Evolutionary conservation across 2,329 filamentous ascomycete species (phyloP).

Genomic region (Penicillium expansum): DNA sequence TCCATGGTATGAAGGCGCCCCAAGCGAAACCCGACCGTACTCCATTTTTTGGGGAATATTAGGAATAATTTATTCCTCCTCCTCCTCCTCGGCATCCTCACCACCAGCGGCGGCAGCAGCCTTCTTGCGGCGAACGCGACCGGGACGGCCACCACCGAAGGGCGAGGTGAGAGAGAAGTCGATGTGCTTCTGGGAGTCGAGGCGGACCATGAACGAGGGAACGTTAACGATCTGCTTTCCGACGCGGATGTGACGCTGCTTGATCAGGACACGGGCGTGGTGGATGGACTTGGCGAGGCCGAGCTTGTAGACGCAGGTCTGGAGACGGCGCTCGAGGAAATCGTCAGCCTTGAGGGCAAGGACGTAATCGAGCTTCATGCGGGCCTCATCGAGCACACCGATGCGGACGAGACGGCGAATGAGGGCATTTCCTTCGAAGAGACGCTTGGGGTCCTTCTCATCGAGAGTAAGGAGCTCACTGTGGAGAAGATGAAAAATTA

Average conservation of each 20-base stretch:
- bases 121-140: conserved; percentile 99
- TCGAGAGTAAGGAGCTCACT: conserved; percentile 99
- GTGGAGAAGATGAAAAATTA: conserved; percentile 15
- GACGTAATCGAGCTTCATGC: conserved; percentile 99
- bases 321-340: conserved; percentile 99
- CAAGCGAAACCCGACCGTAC: conserved; percentile 41
- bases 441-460: conserved; percentile 99
- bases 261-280: conserved; percentile 99
- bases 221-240: conserved; percentile 99
- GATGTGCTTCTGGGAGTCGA: conserved; percentile 99
- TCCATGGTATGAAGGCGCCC: conserved; percentile 32
- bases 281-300: conserved; percentile 99
- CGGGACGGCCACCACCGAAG: conserved; percentile 94
- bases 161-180: conserved; percentile 97
- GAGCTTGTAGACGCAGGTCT: conserved; percentile 99
- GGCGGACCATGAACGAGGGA: conserved; percentile 97
- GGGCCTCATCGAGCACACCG: conserved; percentile 98
- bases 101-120: conserved; percentile 85
- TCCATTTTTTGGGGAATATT: conserved; percentile 30
- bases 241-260: conserved; percentile 98
- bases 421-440: conserved; percentile 99
- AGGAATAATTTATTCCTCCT: conserved; percentile 59
- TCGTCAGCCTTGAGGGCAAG: conserved; percentile 98
- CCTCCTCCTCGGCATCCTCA: conserved; percentile 60
- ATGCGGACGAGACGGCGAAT: conserved; percentile 99